Base-by-base conservation (phyloP, 495 filamentous ascomycete genomes). In the Tuber calosporum region DNA sequence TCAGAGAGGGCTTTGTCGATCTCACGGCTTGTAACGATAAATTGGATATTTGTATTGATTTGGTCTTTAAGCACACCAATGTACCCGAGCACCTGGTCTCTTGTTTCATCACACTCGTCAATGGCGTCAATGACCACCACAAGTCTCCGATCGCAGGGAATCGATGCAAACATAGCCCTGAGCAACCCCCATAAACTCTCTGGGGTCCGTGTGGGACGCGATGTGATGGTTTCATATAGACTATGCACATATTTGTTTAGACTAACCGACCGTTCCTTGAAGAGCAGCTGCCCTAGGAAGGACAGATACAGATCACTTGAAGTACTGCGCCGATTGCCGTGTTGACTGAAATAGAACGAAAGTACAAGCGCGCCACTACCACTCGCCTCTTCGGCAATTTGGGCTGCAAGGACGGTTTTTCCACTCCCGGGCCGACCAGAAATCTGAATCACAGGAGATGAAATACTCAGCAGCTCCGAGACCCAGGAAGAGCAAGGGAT, bases 41-140 rank as follows among this genome's bases (percentile, higher is more conserved):
- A 62, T 62, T 62, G 53, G 53, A 62, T 34, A 62, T 34, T 62
- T 62, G 26, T 34, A 34, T 62, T 62, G 53, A 62, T 62, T 62
- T 62, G 53, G 53, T 62, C 53, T 62, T 62, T 62, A 62, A 62
- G 53, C 53, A 62, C 53, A 62, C 53, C 53, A 62, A 62, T 62
- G 53, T 34, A 62, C 7, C 26, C 53, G 53, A 62, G 53, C 26
- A 62, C 53, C 53, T 62, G 53, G 13, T 62, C 53, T 62, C 30
- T 62, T 15, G 53, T 62, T 62, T 62, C 53, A 62, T 62, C 53
- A 62, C 53, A 62, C 26, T 62, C 53, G 26, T 62, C 53, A 34
- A 62, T 62, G 53, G 53, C 53, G 30, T 62, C 53, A 62, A 62
- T 62, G 53, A 62, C 53, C 26, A 15, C 53, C 53, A 62, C 53